Evolutionary conservation across 768 basidiomycete species (phyloP).

Genomic region (Xanthoconium stramineum): DNA sequence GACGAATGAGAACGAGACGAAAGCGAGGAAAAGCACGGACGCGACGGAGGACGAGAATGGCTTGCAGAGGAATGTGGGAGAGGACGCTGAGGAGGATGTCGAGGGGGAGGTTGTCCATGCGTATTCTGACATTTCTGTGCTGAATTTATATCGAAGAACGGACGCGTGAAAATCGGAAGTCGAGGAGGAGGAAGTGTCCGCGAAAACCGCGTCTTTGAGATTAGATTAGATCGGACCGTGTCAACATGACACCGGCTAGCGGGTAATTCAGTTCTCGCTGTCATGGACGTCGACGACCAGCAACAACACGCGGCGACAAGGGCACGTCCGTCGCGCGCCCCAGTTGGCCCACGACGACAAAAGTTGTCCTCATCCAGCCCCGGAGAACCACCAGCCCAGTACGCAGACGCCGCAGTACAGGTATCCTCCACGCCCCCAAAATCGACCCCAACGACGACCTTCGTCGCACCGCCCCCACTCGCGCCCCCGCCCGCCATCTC

Average conservation of each 20-base stretch:
- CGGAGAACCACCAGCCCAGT: background rate
- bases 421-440: background rate
- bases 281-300: conserved; percentile 18
- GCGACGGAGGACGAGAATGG: conserved; percentile 45
- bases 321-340: conserved; percentile 19
- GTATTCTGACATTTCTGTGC: no score
- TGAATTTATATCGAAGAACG: background rate
- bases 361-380: background rate
- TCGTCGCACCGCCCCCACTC: conserved; percentile 32
- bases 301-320: conserved; percentile 1
- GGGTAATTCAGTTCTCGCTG: background rate
- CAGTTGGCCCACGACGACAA: conserved; percentile 18
- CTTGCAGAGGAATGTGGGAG: conserved; percentile 36
- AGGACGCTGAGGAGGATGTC: conserved; percentile 49
- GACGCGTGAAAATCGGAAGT: conserved; percentile 24
- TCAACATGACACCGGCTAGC: background rate
- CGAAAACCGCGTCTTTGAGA: conserved; percentile 18
- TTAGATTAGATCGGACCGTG: conserved; percentile 14
- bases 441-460: background rate
- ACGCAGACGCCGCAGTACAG: conserved; percentile 16
- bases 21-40: conserved; percentile 29
- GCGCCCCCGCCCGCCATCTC: conserved; percentile 48
- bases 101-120: conserved; percentile 8
- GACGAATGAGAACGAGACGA: background rate
- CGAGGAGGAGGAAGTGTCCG: conserved; percentile 8